Evolutionary conservation across 2,329 filamentous ascomycete species (phyloP).

Genomic region (Lasiodiplodia sp.): DNA sequence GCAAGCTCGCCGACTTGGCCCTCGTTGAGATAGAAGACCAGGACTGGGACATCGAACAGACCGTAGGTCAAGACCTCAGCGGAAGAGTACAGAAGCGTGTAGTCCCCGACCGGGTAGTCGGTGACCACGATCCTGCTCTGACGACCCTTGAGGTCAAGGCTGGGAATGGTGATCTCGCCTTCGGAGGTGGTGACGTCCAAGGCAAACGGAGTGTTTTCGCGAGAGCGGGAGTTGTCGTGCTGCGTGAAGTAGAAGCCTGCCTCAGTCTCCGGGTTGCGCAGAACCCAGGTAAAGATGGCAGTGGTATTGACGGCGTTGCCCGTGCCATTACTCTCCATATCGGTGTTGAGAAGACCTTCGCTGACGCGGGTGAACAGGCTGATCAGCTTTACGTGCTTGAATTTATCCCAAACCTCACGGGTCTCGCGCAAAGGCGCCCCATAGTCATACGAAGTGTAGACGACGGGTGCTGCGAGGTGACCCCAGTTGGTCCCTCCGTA

Average conservation of each 20-base stretch:
- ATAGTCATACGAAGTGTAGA: conserved; percentile 68
- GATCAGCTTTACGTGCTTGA: conserved; percentile 68
- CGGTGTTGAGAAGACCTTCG: conserved; percentile 63
- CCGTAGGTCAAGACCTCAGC: conserved; percentile 58
- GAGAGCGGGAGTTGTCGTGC: conserved; percentile 62
- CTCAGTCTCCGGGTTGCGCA: conserved; percentile 65
- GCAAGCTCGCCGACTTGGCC: conserved; percentile 53
- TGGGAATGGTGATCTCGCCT: conserved; percentile 63
- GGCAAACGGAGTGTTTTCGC: conserved; percentile 61
- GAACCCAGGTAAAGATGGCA: conserved; percentile 61
- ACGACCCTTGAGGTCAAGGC: conserved; percentile 65
- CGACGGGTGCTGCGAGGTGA: conserved; percentile 62
- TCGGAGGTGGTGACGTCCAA: conserved; percentile 64
- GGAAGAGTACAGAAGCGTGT: conserved; percentile 62
- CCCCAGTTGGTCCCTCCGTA: conserved; percentile 72
- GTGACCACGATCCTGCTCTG: conserved; percentile 69
- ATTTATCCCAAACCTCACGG: conserved; percentile 65
- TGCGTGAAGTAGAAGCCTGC: conserved; percentile 67
- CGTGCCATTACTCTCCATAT: conserved; percentile 59
- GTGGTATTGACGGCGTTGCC: conserved; percentile 61
- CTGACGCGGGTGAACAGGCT: conserved; percentile 67
- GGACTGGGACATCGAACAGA: conserved; percentile 46
- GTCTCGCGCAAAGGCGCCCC: conserved; percentile 68
- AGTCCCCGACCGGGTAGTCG: conserved; percentile 63
- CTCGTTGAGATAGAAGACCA: conserved; percentile 49